Base-by-base conservation (phyloP, 2,329 filamentous ascomycete genomes). In the Emmonsia crescens region DNA sequence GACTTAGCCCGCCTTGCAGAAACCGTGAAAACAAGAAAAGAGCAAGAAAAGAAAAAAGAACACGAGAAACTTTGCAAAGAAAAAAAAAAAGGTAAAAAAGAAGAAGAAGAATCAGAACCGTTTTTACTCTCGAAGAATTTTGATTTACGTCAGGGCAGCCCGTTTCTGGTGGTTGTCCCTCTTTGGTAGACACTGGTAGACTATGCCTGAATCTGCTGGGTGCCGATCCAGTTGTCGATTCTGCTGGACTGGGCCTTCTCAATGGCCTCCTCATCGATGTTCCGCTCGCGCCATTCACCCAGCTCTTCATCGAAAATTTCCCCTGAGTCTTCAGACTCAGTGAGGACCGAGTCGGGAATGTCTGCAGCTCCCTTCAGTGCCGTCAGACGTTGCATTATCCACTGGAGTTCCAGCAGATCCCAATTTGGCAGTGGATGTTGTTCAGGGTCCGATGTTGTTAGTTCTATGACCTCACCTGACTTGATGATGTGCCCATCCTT, bases 371-470 rank as follows among this genome's bases (percentile, higher is more conserved):
- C 51, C 21, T n/a, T 33, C 12, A 55, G 51, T 55, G 24, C 21
- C n/a, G 51, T 55, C 51, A 55, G 51, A 55, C 51, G 51, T 55
- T 55, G 51, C 27, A 55, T n/a, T 29, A 55, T n/a, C 51, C 51
- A 55, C 31, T 55, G 51, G 4, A 55, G 9, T 31, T 55, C 51
- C 8, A 55, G 21, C 8, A 55, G 27, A 31, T 55, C 24, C 51
- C 51, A 55, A 55, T 31, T 55, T n/a, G 51, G 51, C 24, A 56
- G 33, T 21, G 54, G 54, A 6, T n/a, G 16, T 1, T 38, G 40
- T 56, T 2, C 54, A 5, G 54, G 54, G 16, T 56, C 29, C 12
- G 9, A 21, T 16, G 54, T 56, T n/a, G 54, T 38, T 10, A 56
- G 33, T 12, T 56, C 31, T 36, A 56, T 56, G 54, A 56, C 54